Base-by-base conservation (phyloP, 2,329 filamentous ascomycete genomes). In the Nigrospora osmanthi region DNA sequence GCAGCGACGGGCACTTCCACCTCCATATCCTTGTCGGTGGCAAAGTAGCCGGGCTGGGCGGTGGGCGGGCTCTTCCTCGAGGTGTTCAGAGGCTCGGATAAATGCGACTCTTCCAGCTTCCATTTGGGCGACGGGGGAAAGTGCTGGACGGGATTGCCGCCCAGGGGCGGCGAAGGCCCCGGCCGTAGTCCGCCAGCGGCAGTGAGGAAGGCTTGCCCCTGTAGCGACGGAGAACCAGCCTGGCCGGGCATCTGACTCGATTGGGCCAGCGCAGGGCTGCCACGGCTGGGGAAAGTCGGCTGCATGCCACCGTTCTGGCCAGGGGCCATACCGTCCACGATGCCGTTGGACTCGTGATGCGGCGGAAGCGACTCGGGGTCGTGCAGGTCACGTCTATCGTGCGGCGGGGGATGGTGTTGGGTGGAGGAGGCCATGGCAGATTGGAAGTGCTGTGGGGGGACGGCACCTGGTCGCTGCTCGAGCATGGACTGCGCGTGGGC, bases 101-200 rank as follows among this genome's bases (percentile, higher is more conserved):
- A 61, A 47, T 75, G 68, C 11, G 76, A 80, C 58, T 78, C 75
- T 49, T 79, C 68, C 6, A 76, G 58, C 41, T 71, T 75, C 76
- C 76, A 80, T 15, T 65, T 64, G 23, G 58, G 52, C 0, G 68
- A 70, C n/a, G 67, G 68, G 23, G 67, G 66, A 3, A 72, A 61
- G 28, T 55, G 64, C 32, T 69, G 66, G 9, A 69, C 58, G 11
- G 68, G 64, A 35, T 69, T 71, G 40, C 56, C 58, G 14, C 43
- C 43, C 43, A 58, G 52, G 23, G 51, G 49, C 13, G 9, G 43
- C 41, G 39, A 40, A 45, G 45, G 40, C 39, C 23, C 47, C 40
- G 35, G 19, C 15, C 50, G 49, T 13, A 35, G 43, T 30, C 47
- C 39, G 11, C 35, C 44, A 32, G 33, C 43, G 16, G 46, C 50